phyloP scores from a whole-genome alignment of 2,329 filamentous ascomycete species.

The Aspergillus clavatus region DNA sequence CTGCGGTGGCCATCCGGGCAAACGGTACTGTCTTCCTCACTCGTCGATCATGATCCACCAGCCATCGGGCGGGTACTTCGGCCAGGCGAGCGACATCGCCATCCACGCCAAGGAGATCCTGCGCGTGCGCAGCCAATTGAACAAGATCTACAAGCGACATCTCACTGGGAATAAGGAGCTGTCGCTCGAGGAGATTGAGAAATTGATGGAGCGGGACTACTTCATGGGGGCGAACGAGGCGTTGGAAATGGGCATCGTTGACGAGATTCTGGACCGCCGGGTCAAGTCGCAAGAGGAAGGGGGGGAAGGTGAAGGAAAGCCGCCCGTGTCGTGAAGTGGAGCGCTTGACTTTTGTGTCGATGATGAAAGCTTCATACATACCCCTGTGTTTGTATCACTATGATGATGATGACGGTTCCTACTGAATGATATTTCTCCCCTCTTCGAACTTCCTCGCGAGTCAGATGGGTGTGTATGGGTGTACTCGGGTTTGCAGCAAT shows the following conservation, averaged over 20 bases:
- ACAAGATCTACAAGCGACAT: slow-evolving; percentile 83
- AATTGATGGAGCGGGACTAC: slow-evolving; percentile 94
- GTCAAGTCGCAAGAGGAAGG: slow-evolving; percentile 26
- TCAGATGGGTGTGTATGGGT: too few species aligned
- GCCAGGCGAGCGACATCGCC: slow-evolving; percentile 74
- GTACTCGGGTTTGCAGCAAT: too few species aligned
- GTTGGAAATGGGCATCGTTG: slow-evolving; percentile 82
- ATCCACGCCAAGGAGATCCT: slow-evolving; percentile 98
- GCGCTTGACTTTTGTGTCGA: neutral
- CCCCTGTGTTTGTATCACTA: slow-evolving; percentile 8
- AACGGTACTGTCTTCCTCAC: slow-evolving; percentile 86
- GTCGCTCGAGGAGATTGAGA: slow-evolving; percentile 77
- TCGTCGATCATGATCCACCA: slow-evolving; percentile 97
- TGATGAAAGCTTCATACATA: slow-evolving; percentile 4
- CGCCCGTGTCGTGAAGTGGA: slow-evolving; percentile 13
- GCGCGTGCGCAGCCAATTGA: slow-evolving; percentile 75
- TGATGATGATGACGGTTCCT: too few species aligned
- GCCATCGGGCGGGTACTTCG: slow-evolving; percentile 69
- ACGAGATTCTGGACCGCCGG: slow-evolving; percentile 66
- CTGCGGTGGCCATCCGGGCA: slow-evolving; percentile 76
- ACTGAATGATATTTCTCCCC: neutral
- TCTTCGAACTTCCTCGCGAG: too few species aligned
- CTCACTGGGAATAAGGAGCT: slow-evolving; percentile 66
- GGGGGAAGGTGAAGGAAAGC: slow-evolving; percentile 20
- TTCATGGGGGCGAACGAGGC: slow-evolving; percentile 89